These are phyloP conservation scores for Colletotrichum camelliae DNA, from an alignment of 2,329 filamentous ascomycete genomes.

Conservation along the genomic window DNA sequence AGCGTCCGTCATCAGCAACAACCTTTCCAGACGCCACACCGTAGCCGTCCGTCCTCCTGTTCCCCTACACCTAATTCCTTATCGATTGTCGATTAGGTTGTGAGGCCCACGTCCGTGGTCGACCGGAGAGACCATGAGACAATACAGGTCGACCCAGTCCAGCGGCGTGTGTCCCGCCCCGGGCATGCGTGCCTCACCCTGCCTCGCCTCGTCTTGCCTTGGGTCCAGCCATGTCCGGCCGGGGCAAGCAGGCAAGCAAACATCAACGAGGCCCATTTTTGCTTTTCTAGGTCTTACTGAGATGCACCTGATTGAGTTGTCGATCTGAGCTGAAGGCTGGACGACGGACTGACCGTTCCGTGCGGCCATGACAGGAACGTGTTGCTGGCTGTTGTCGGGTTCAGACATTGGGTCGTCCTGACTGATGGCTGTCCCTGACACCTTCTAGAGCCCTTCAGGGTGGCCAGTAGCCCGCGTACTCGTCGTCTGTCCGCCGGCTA, in stretches of 20 bases:
- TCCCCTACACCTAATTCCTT: neutral
- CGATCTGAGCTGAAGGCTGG: neutral
- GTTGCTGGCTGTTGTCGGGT: neutral
- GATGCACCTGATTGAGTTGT: neutral
- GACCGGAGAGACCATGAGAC: neutral
- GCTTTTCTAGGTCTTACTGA: neutral
- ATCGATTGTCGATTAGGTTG: neutral
- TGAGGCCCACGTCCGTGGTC: neutral
- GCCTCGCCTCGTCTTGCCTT: neutral
- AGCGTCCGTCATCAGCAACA: conserved; percentile 7
- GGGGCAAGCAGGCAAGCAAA: neutral
- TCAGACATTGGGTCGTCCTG: neutral
- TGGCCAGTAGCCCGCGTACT: neutral
- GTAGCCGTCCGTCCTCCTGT: neutral
- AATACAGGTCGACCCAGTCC: neutral
- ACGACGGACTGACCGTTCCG: neutral
- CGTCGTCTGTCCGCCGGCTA: neutral
- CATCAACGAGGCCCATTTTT: neutral
- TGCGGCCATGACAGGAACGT: neutral
- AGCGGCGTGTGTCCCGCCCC: neutral
- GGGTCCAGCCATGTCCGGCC: neutral
- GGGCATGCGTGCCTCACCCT: neutral
- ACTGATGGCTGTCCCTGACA: neutral
- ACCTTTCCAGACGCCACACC: conserved; percentile 8
- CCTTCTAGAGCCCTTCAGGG: neutral